These are phyloP conservation scores for Panellus pusillus DNA, from an alignment of 768 basidiomycete species.

Conservation along the genomic window DNA sequence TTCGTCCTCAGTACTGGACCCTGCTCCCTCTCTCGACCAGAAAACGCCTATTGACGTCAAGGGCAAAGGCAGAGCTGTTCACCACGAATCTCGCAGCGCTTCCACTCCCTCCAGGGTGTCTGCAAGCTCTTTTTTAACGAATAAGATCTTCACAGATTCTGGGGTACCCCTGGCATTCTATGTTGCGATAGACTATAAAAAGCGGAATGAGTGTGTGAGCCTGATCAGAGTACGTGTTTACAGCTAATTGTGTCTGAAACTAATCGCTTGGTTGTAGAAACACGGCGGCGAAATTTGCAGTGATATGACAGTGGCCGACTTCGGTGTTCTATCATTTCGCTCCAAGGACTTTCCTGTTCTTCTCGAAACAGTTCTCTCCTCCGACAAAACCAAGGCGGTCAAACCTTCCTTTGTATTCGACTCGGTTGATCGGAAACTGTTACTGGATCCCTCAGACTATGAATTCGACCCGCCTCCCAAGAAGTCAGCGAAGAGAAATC, in stretches of 20 bases:
- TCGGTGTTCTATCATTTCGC: conserved; percentile 53
- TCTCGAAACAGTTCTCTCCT: conserved; percentile 31
- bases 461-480: conserved; percentile 34
- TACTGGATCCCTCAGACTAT: conserved; percentile 50
- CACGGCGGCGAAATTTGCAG: conserved; percentile 62
- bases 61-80: conserved; percentile 15
- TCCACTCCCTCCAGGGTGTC: conserved; percentile 1
- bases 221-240: conserved; percentile 56
- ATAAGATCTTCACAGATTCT: conserved; percentile 43
- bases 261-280: conserved; percentile 42
- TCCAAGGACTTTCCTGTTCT: conserved; percentile 54
- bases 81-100: not conserved
- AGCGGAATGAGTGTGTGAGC: conserved; percentile 48
- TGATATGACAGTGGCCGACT: conserved; percentile 54
- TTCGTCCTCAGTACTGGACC: not conserved
- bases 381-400: conserved; percentile 46
- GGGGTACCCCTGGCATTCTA: conserved; percentile 56
- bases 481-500: conserved; percentile 23
- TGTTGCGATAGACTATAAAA: conserved; percentile 66
- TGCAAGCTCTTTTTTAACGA: conserved; percentile 16
- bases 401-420: conserved; percentile 53
- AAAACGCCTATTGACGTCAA: conserved; percentile 7
- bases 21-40: conserved; percentile 1
- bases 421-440: conserved; percentile 41
- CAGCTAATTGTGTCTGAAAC: not conserved